Conservation (phyloP, 768 basidiomycete genomes). For the Phanerochaete sordida region DNA sequence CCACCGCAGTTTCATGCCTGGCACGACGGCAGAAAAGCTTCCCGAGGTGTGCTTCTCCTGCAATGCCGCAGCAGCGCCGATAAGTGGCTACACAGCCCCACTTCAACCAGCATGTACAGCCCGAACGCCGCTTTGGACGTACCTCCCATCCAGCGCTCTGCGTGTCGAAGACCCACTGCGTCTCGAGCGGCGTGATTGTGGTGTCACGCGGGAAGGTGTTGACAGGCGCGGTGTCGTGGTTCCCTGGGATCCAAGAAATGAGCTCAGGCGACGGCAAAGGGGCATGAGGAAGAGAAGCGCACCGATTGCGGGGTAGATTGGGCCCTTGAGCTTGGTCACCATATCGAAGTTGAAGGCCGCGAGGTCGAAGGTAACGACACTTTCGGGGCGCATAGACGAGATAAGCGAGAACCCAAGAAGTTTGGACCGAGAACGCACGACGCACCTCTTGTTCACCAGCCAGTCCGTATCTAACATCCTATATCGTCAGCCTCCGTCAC, state of each 20-base stretch:
- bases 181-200: slow-evolving; percentile 31
- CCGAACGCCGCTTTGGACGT: no score
- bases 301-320: slow-evolving; percentile 53
- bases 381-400: slow-evolving; percentile 18
- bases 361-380: slow-evolving; percentile 43
- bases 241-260: slow-evolving; percentile 19
- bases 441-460: slow-evolving; percentile 44
- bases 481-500: no score
- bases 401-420: not conserved
- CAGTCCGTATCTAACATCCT: slow-evolving; percentile 42
- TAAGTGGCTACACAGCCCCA: slow-evolving; percentile 37
- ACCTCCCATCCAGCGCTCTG: slow-evolving; percentile 49
- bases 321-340: slow-evolving; percentile 33
- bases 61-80: slow-evolving; percentile 37
- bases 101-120: no score
- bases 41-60: slow-evolving; percentile 48
- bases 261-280: no score
- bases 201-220: slow-evolving; percentile 53
- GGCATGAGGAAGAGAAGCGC: no score
- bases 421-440: not conserved
- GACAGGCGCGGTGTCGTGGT: slow-evolving; percentile 55
- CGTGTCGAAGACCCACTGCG: slow-evolving; percentile 58
- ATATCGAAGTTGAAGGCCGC: slow-evolving; percentile 45
- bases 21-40: slow-evolving; percentile 47
- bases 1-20: slow-evolving; percentile 48